Percentiles rank a stretch among this genome's conserved stretches.
These are phyloP conservation scores for Diutina sp. DNA, from an alignment of 1,139 yeast species.

Conservation along the genomic window DNA sequence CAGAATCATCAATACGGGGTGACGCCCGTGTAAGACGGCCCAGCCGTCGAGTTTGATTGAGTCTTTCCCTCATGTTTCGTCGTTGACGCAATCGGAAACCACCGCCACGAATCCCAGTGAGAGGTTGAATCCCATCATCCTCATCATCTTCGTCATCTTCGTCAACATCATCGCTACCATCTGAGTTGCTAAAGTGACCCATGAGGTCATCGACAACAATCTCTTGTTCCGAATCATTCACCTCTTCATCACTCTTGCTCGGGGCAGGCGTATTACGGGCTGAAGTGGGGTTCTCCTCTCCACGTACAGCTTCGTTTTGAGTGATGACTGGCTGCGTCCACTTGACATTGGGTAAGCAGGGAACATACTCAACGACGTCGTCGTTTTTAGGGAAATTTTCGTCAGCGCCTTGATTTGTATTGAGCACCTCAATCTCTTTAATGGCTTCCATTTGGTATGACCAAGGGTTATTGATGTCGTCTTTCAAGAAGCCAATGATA, in stretches of 20 bases:
- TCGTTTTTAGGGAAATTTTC: slow-evolving; percentile 10
- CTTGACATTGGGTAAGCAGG: slow-evolving; percentile 18
- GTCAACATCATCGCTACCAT: neutral
- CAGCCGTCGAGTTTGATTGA: neutral
- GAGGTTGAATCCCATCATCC: slow-evolving; percentile 8
- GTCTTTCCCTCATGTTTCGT: neutral
- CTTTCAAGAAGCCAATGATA: slow-evolving; percentile 44
- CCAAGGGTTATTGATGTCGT: slow-evolving; percentile 51
- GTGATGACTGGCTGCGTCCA: slow-evolving; percentile 7
- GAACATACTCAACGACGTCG: slow-evolving; percentile 12
- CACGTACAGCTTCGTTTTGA: slow-evolving; percentile 7
- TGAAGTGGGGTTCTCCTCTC: neutral
- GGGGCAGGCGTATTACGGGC: neutral
- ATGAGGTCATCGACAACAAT: neutral
- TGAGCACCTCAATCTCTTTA: slow-evolving; percentile 21
- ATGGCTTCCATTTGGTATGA: slow-evolving; percentile 40
- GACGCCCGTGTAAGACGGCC: neutral
- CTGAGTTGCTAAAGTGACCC: neutral
- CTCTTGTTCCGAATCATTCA: slow-evolving; percentile 6
- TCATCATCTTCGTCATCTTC: slow-evolving; percentile 9
- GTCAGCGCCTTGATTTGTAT: too few species aligned
- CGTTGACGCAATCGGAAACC: slow-evolving; percentile 4
- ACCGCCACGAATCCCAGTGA: slow-evolving; percentile 5
- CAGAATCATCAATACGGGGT: neutral
- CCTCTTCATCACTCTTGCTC: slow-evolving; percentile 4